phyloP scores from a whole-genome alignment of 371 early-diverging fungal genomes.

The Dichotomocladium elegans region DNA sequence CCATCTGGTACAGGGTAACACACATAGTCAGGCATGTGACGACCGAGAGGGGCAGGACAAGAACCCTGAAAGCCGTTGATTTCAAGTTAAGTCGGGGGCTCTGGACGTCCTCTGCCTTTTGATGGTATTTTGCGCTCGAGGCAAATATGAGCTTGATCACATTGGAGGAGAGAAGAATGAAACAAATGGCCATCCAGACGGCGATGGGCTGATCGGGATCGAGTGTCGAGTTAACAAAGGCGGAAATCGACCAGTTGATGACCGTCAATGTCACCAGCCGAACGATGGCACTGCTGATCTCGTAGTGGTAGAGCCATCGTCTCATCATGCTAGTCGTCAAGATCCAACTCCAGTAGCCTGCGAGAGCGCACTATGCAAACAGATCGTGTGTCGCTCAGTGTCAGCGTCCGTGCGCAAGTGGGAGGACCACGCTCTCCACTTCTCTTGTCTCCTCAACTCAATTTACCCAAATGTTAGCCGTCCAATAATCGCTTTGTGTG shows the following conservation, averaged over 20 bases:
- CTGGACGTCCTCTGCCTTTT: slow-evolving; percentile 35
- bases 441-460: background rate
- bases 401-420: background rate
- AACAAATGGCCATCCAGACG: slow-evolving; percentile 48
- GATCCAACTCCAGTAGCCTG: slow-evolving; percentile 60
- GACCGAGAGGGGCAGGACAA: slow-evolving; percentile 46
- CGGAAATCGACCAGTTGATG: slow-evolving; percentile 50
- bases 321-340: slow-evolving; percentile 55
- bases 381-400: too few relatives aligned
- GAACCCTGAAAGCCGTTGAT: slow-evolving; percentile 37
- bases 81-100: slow-evolving; percentile 31
- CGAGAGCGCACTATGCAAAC: slow-evolving; percentile 15
- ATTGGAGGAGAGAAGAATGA: slow-evolving; percentile 43
- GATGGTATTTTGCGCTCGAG: slow-evolving; percentile 42
- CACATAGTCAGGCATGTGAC: slow-evolving; percentile 51
- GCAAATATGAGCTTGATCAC: slow-evolving; percentile 49
- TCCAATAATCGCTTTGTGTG: slow-evolving; percentile 50
- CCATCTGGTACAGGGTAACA: slow-evolving; percentile 43
- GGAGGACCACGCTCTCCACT: too few relatives aligned
- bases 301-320: slow-evolving; percentile 60
- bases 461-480: slow-evolving; percentile 57
- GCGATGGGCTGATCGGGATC: slow-evolving; percentile 49
- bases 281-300: slow-evolving; percentile 53
- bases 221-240: slow-evolving; percentile 35
- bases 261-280: slow-evolving; percentile 53